Evolutionary conservation across 2,329 filamentous ascomycete species (phyloP).

Genomic region (Fusarium sp.): DNA sequence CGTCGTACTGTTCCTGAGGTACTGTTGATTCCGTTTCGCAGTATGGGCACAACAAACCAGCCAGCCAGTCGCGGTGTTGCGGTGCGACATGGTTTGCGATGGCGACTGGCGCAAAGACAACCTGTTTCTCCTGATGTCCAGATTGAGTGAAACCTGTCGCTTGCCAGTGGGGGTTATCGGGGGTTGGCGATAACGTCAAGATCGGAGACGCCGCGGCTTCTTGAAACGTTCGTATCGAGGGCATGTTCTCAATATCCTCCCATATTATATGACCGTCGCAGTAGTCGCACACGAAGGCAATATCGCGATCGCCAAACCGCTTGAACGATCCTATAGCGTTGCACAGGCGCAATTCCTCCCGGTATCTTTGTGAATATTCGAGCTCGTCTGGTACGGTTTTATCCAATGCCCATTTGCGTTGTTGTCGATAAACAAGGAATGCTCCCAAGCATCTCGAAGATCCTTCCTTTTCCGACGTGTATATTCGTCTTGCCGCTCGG

Average conservation of each 20-base stretch:
- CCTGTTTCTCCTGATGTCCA: constrained; percentile 59
- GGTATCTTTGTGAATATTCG: constrained; percentile 54
- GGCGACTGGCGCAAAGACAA: constrained; percentile 68
- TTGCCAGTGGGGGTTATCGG: constrained; percentile 62
- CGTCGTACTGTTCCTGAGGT: constrained; percentile 60
- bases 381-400: constrained; percentile 41
- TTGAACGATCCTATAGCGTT: constrained; percentile 67
- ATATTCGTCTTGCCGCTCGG: constrained; percentile 67
- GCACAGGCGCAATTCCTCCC: constrained; percentile 64
- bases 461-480: constrained; percentile 62
- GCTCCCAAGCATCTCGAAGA: constrained; percentile 66
- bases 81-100: constrained; percentile 69
- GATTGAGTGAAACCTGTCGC: constrained; percentile 58
- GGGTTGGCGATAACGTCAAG: constrained; percentile 43
- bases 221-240: constrained; percentile 56
- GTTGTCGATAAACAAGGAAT: constrained; percentile 64
- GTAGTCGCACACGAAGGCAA: constrained; percentile 71
- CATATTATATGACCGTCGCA: constrained; percentile 71
- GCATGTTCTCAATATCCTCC: constrained; percentile 67
- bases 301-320: constrained; percentile 64
- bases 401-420: constrained; percentile 53
- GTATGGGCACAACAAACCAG: constrained; percentile 65
- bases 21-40: constrained; percentile 65
- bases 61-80: constrained; percentile 62
- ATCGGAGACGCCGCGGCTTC: constrained; percentile 42